Evolutionary conservation across 2,329 filamentous ascomycete species (phyloP).

Genomic region (Colletotrichum noveboracense): DNA sequence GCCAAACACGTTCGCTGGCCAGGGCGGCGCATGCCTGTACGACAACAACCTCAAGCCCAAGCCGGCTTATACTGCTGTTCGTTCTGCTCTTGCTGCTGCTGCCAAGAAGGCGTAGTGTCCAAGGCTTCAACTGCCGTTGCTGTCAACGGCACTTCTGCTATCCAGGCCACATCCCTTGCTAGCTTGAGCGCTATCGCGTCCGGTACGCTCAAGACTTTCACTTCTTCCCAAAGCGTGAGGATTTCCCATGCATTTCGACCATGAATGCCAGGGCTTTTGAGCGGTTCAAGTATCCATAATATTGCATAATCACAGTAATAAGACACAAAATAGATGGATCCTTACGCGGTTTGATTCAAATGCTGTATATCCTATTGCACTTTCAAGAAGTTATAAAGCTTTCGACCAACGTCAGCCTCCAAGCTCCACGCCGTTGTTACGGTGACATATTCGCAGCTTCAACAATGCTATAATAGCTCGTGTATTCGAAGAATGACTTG

Average conservation of each 20-base stretch:
- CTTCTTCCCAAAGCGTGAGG: not conserved
- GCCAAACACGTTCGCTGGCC: conserved; percentile 38
- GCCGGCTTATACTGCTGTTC: conserved; percentile 38
- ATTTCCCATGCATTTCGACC: not conserved
- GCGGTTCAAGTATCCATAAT: not conserved
- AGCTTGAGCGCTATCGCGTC: not conserved
- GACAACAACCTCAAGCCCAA: conserved; percentile 41
- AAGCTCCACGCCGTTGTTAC: not conserved
- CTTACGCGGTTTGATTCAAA: not conserved
- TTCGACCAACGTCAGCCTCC: not conserved
- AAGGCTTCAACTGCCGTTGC: not conserved
- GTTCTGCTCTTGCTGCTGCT: not conserved
- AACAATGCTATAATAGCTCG: not conserved
- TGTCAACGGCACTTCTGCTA: not conserved
- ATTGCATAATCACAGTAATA: not conserved
- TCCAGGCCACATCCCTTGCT: not conserved
- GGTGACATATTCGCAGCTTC: not conserved
- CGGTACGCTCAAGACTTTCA: too few relatives aligned
- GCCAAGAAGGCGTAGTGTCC: not conserved
- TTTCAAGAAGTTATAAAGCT: not conserved
- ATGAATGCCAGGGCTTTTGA: rapidly evolving
- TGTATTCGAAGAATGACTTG: not conserved
- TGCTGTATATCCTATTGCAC: not conserved
- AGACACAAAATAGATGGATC: not conserved
- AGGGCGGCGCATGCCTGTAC: conserved; percentile 42